phyloP scores from a whole-genome alignment of 768 basidiomycete genomes.

The Solioccasus polychromus region DNA sequence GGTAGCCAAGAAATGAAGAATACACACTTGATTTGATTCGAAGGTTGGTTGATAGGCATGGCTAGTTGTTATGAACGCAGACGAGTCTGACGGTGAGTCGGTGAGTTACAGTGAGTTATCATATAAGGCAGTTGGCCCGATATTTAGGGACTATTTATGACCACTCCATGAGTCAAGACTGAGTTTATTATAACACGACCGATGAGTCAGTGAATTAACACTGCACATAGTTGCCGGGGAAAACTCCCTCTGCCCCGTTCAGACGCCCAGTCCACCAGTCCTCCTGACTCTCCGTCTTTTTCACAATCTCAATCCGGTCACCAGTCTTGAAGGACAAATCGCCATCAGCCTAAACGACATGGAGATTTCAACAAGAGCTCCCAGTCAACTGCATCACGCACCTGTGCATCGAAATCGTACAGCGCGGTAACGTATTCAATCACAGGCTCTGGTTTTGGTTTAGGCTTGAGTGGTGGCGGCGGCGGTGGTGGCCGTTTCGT shows the following conservation, averaged over 20 bases:
- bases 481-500: slow-evolving; percentile 86
- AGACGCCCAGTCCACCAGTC: slow-evolving; percentile 98
- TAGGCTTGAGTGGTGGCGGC: slow-evolving; percentile 87
- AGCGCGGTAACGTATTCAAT: slow-evolving; percentile 84
- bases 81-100: no score
- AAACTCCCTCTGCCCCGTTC: slow-evolving; percentile 81
- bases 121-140: slow-evolving; percentile 9
- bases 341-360: slow-evolving; percentile 67
- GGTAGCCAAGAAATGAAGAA: background rate
- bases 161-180: background rate
- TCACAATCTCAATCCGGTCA: slow-evolving; percentile 87
- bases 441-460: slow-evolving; percentile 66
- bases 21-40: slow-evolving; percentile 82
- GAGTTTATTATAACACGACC: no score
- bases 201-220: slow-evolving; percentile 8
- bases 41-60: slow-evolving; percentile 73
- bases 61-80: background rate
- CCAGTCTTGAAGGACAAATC: slow-evolving; percentile 89
- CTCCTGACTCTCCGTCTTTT: slow-evolving; percentile 76
- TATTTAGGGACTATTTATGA: slow-evolving; percentile 17
- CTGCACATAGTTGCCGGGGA: slow-evolving; percentile 65
- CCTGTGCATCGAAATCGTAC: slow-evolving; percentile 94
- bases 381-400: slow-evolving; percentile 24
- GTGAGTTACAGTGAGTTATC: background rate
- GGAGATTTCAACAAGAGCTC: background rate